phyloP scores from a whole-genome alignment of 164 flowering plant species.

The Tetrastigma voinierianum region DNA sequence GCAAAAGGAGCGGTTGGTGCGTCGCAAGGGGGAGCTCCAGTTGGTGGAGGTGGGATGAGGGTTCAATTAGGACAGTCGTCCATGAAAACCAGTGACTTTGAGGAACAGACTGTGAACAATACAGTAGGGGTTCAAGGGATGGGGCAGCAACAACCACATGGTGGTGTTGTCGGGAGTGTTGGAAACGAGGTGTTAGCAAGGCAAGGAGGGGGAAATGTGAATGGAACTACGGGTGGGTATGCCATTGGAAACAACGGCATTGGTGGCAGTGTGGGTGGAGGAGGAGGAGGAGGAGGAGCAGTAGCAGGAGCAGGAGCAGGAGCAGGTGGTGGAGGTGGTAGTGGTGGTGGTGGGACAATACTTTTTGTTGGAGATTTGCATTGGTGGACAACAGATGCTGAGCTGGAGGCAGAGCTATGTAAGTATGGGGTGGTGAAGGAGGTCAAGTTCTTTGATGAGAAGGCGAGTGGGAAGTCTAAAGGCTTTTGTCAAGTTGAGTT shows the following conservation, averaged over 20 bases:
- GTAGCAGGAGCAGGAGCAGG: slow-evolving; percentile 17
- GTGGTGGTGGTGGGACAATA: slow-evolving; percentile 56
- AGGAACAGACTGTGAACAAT: slow-evolving; percentile 23
- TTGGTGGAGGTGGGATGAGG: slow-evolving; percentile 50
- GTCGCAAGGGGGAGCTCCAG: slow-evolving; percentile 7
- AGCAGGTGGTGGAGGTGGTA: slow-evolving; percentile 24
- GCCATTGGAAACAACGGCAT: slow-evolving; percentile 4
- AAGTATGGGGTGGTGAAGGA: slow-evolving; percentile 85
- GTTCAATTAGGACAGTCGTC: slow-evolving; percentile 50
- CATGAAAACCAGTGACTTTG: slow-evolving; percentile 28
- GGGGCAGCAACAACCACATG: slow-evolving; percentile 26
- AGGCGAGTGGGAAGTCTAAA: slow-evolving; percentile 88
- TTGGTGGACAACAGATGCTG: slow-evolving; percentile 96
- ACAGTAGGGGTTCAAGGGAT: slow-evolving; percentile 24
- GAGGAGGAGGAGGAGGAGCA: slow-evolving; percentile 15
- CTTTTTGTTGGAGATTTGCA: slow-evolving; percentile 86
- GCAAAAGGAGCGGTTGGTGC: slow-evolving; percentile 20
- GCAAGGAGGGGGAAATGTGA: slow-evolving; percentile 26
- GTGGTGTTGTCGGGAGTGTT: slow-evolving; percentile 20
- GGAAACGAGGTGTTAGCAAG: slow-evolving; percentile 38
- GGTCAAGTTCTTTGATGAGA: slow-evolving; percentile 81
- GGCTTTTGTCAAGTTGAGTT: slow-evolving; percentile 92
- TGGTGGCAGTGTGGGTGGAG: slow-evolving; percentile 14
- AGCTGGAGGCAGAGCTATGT: slow-evolving; percentile 65
- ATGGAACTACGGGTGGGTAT: slow-evolving; percentile 21